Evolutionary conservation across 148 eudicot species (phyloP).

Genomic region (Rheum nobile): DNA sequence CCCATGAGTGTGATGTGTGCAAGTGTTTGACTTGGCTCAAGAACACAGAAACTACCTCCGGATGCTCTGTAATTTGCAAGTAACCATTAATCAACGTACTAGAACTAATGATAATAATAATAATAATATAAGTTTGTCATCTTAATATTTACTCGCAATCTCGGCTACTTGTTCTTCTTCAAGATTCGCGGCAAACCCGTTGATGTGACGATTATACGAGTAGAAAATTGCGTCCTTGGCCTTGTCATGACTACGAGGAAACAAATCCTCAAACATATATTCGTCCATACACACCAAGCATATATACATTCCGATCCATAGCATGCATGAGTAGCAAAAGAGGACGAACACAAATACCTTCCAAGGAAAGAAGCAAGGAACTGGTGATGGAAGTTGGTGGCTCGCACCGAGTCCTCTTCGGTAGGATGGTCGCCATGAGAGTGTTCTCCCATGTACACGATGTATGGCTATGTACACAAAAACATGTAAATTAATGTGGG

Average conservation of each 20-base stretch:
- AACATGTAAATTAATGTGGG: not conserved
- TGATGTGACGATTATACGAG: conserved; percentile 79
- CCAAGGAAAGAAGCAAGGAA: conserved; percentile 47
- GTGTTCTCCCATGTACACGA: conserved; percentile 66
- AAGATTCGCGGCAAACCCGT: conserved; percentile 83
- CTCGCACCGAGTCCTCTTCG: conserved; percentile 18
- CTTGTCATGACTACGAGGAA: conserved; percentile 22
- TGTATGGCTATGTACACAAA: conserved; percentile 25
- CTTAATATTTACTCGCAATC: conserved; percentile 42
- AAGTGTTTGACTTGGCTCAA: conserved; percentile 52
- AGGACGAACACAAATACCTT: conserved; percentile 43
- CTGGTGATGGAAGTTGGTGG: conserved; percentile 29
- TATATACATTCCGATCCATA: no score
- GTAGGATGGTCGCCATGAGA: conserved; percentile 29
- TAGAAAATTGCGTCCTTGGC: conserved; percentile 64
- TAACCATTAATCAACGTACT: not conserved
- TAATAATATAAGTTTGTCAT: not conserved
- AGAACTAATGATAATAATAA: no score
- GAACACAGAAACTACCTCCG: conserved; percentile 63
- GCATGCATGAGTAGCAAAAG: no score
- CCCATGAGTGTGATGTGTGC: conserved; percentile 89
- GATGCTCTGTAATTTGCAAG: conserved; percentile 37
- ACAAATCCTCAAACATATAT: not conserved
- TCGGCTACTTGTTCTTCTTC: conserved; percentile 48
- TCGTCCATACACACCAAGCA: not conserved